A percentile compares a stretch with the other conserved stretches of the same genome.
These are phyloP conservation scores for Apocynum venetum DNA, from an alignment of 257 asterid species.

Conservation along the genomic window DNA sequence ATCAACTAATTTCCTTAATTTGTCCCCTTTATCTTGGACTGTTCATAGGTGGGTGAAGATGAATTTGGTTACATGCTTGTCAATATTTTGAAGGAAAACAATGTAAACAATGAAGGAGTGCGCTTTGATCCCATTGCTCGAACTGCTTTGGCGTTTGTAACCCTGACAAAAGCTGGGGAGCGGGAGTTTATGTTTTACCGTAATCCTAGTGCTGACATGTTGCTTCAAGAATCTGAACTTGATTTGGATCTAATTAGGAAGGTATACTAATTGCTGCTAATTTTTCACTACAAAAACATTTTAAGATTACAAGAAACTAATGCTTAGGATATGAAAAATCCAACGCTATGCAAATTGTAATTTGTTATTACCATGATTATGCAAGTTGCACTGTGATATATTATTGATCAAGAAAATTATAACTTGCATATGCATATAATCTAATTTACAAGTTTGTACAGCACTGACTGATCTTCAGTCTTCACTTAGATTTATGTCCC, in stretches of 20 bases:
- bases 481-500: background rate
- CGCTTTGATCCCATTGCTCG: constrained; percentile 98
- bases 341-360: background rate
- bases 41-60: constrained; percentile 88
- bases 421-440: background rate
- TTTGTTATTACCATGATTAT: background rate
- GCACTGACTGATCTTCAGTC: background rate
- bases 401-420: background rate
- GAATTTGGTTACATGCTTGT: constrained; percentile 98
- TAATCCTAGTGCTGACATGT: constrained; percentile 99
- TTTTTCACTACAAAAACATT: background rate
- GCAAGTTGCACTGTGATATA: background rate
- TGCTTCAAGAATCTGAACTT: constrained; percentile 72
- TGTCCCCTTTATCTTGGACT: constrained; percentile 7
- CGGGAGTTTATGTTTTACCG: constrained; percentile 99
- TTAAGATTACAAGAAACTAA: background rate
- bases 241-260: constrained; percentile 72
- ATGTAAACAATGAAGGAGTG: constrained; percentile 85
- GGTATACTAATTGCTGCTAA: constrained; percentile 37
- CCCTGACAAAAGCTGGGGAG: constrained; percentile 90
- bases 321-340: background rate
- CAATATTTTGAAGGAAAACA: constrained; percentile 80
- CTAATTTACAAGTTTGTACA: background rate
- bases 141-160: constrained; percentile 94
- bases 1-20: background rate